A percentile compares a stretch with the other conserved stretches of the same genome.
phyloP scores from a whole-genome alignment of 108 stramenopile species.

The Nitzschia inconspicua region DNA sequence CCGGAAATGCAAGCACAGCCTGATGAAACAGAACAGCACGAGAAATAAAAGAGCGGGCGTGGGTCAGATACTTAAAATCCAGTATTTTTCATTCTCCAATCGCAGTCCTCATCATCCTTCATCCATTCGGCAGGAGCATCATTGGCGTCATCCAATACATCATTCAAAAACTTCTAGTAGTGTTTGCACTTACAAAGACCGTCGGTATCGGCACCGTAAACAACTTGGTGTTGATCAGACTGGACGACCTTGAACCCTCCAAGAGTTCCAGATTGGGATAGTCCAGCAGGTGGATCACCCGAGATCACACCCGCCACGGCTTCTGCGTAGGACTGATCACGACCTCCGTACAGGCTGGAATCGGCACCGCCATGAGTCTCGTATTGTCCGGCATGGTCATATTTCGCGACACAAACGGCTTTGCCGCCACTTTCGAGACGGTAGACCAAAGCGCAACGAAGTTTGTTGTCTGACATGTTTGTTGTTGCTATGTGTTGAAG shows the following conservation, averaged over 20 bases:
- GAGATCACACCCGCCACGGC: conserved; percentile 70
- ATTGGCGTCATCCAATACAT: not conserved
- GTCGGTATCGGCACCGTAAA: conserved; percentile 82
- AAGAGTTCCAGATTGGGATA: conserved; percentile 51
- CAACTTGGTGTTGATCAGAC: conserved; percentile 83
- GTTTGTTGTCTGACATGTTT: conserved; percentile 77
- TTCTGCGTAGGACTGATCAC: conserved; percentile 72
- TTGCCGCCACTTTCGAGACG: conserved; percentile 57
- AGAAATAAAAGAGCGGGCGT: not conserved
- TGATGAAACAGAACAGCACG: conserved; percentile 20
- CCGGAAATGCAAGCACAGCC: conserved; percentile 85
- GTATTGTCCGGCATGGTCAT: conserved; percentile 78
- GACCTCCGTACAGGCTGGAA: conserved; percentile 56
- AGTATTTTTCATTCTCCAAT: no score
- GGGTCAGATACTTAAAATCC: no score
- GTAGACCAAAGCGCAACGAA: conserved; percentile 79
- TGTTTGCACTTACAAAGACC: conserved; percentile 74
- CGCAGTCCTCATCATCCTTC: no score
- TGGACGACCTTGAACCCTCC: conserved; percentile 90
- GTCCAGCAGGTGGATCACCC: conserved; percentile 73
- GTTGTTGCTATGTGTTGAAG: not conserved
- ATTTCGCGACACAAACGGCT: conserved; percentile 73
- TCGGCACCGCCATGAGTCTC: conserved; percentile 60
- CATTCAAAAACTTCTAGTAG: not conserved
- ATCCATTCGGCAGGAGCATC: no score